Evolutionary conservation across 2,329 filamentous ascomycete species (phyloP).

Genomic region (Sporothrix euskadiensis): DNA sequence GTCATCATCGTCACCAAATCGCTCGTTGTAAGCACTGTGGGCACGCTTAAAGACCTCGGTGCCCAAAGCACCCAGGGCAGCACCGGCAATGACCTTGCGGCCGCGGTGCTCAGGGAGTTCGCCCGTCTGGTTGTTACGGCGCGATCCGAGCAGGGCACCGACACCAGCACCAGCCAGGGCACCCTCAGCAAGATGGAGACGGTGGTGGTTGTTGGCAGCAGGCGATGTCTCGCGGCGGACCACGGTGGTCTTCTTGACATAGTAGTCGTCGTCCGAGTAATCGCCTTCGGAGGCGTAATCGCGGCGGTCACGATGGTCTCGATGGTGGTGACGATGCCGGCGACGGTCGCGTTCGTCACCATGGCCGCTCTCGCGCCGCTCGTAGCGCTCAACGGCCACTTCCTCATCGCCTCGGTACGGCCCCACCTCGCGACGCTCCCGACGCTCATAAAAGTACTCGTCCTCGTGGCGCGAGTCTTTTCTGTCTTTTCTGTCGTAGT

Average conservation of each 20-base stretch:
- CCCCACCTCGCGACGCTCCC: conserved; percentile 48
- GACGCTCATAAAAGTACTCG: conserved; percentile 56
- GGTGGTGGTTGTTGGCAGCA: conserved; percentile 48
- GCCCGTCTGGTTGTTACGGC: conserved; percentile 53
- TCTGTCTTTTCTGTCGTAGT: not conserved
- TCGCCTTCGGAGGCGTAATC: conserved; percentile 42
- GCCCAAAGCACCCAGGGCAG: conserved; percentile 62
- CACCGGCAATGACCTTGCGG: conserved; percentile 61
- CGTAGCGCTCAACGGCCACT: conserved; percentile 37
- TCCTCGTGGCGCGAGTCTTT: conserved; percentile 40
- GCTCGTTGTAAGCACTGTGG: conserved; percentile 61
- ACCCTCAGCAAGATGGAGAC: conserved; percentile 64
- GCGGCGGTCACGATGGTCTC: conserved; percentile 42
- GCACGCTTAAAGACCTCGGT: conserved; percentile 62
- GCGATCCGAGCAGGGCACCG: conserved; percentile 59
- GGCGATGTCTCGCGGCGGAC: conserved; percentile 54
- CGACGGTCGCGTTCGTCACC: conserved; percentile 34
- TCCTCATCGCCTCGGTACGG: conserved; percentile 45
- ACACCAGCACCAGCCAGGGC: conserved; percentile 64
- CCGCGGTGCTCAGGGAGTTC: conserved; percentile 55
- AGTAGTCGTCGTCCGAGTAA: conserved; percentile 47
- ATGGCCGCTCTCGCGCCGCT: conserved; percentile 43
- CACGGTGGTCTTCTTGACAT: conserved; percentile 46
- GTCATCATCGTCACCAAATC: conserved; percentile 45
- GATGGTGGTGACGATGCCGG: conserved; percentile 40